Conservation (phyloP, 768 basidiomycete genomes). For the Mycena amicta region DNA sequence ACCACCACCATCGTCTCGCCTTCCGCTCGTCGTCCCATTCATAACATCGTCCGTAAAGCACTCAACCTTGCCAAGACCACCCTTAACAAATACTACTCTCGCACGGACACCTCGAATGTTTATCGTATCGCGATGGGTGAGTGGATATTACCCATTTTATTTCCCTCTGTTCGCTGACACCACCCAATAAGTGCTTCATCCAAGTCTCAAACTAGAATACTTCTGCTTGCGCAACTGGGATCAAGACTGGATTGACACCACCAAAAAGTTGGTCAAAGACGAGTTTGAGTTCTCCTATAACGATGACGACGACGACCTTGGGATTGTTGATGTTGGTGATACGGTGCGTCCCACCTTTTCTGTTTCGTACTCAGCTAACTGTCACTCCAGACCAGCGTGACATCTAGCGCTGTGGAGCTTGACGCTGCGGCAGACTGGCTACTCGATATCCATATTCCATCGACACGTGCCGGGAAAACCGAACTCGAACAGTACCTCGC, state of each 20-base stretch:
- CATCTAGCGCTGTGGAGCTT: slow-evolving; percentile 9
- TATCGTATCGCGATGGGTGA: slow-evolving; percentile 30
- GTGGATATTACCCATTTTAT: neutral
- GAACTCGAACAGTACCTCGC: slow-evolving; percentile 35
- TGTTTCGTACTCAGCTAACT: neutral
- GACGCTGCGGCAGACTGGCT: slow-evolving; percentile 35
- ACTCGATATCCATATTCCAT: slow-evolving; percentile 19
- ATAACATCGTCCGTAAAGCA: slow-evolving; percentile 18
- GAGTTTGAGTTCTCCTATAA: slow-evolving; percentile 21
- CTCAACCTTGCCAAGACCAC: slow-evolving; percentile 26
- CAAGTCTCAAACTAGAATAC: slow-evolving; percentile 31
- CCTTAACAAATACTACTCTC: slow-evolving; percentile 27
- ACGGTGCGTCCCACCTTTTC: neutral
- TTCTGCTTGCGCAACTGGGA: slow-evolving; percentile 29
- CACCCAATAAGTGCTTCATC: slow-evolving; percentile 30
- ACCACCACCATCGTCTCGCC: neutral
- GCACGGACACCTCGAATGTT: slow-evolving; percentile 23
- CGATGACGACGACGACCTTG: neutral
- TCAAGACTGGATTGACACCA: slow-evolving; percentile 27
- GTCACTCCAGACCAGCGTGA: neutral
- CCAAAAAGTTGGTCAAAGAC: slow-evolving; percentile 18
- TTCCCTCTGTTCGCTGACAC: neutral
- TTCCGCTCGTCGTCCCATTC: neutral
- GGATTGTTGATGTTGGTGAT: neutral
- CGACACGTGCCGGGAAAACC: slow-evolving; percentile 7